Evolutionary conservation across 1,139 yeast species (phyloP).

Genomic region (Geotrichum klebahnii): DNA sequence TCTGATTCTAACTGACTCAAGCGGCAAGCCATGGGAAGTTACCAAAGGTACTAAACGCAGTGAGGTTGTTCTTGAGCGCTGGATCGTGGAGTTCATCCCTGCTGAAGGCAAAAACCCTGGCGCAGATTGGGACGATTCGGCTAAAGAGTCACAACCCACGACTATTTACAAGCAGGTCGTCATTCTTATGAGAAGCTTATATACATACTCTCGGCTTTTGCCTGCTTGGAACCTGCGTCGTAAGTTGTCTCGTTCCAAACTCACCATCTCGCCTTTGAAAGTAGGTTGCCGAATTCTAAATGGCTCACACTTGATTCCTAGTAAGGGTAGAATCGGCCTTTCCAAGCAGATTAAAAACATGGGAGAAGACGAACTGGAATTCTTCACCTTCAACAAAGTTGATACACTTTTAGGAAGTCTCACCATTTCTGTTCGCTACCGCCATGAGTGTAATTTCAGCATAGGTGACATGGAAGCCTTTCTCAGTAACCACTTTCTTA

Average conservation of each 20-base stretch:
- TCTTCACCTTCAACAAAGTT: conserved; percentile 62
- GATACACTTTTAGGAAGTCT: conserved; percentile 71
- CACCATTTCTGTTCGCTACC: conserved; percentile 70
- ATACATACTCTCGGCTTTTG: conserved; percentile 60
- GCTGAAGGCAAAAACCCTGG: conserved; percentile 52
- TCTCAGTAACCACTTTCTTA: conserved; percentile 55
- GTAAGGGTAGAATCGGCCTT: conserved; percentile 80
- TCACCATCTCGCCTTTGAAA: conserved; percentile 41
- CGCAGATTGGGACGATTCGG: conserved; percentile 56
- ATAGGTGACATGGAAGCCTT: conserved; percentile 64
- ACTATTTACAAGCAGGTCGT: conserved; percentile 68
- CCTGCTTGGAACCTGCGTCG: conserved; percentile 62
- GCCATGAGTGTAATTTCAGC: conserved; percentile 65
- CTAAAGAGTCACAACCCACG: conserved; percentile 45
- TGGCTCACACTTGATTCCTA: conserved; percentile 71
- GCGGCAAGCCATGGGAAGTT: conserved; percentile 49
- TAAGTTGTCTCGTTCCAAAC: conserved; percentile 42
- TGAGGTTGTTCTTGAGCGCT: conserved; percentile 85
- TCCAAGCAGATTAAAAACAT: conserved; percentile 56
- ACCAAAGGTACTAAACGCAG: conserved; percentile 54
- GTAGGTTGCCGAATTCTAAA: conserved; percentile 65
- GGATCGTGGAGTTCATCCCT: conserved; percentile 81
- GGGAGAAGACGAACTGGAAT: conserved; percentile 52
- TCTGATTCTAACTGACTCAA: conserved; percentile 45
- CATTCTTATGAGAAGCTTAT: conserved; percentile 67